These are phyloP conservation scores for Phytophthora citrophthora DNA, from an alignment of 352 stramenopile genomes.

Conservation along the genomic window DNA sequence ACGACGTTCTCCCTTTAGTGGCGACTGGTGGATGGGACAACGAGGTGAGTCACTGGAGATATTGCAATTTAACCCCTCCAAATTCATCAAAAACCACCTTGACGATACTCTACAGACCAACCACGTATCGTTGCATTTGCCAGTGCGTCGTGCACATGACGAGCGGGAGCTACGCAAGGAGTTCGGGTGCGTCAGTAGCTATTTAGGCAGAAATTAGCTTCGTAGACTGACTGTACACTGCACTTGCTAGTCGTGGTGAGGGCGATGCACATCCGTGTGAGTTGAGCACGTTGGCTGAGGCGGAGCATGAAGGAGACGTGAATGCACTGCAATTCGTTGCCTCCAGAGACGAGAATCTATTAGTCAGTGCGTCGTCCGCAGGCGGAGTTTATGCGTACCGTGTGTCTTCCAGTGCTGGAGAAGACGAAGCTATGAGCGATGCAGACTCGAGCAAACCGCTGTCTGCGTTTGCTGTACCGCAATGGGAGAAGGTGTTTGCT, in stretches of 20 bases:
- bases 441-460: slow-evolving; percentile 12
- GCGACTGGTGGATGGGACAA: slow-evolving; percentile 65
- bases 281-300: slow-evolving; percentile 51
- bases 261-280: slow-evolving; percentile 38
- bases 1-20: slow-evolving; percentile 60
- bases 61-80: not conserved
- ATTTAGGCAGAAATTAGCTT: not conserved
- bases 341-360: slow-evolving; percentile 48
- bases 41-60: slow-evolving; percentile 33
- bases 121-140: slow-evolving; percentile 59
- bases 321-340: slow-evolving; percentile 67
- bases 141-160: slow-evolving; percentile 48
- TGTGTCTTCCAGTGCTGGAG: slow-evolving; percentile 33
- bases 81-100: not conserved
- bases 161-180: slow-evolving; percentile 55
- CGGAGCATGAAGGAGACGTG: slow-evolving; percentile 62
- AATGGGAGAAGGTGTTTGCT: slow-evolving; percentile 67
- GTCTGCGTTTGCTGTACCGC: slow-evolving; percentile 41
- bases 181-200: slow-evolving; percentile 39
- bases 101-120: slow-evolving; percentile 37
- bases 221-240: slow-evolving; percentile 2
- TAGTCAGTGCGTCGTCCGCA: slow-evolving; percentile 66
- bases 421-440: slow-evolving; percentile 25
- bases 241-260: slow-evolving; percentile 15
- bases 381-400: slow-evolving; percentile 57